Percentiles rank a stretch among this genome's conserved stretches.
phyloP scores from a whole-genome alignment of 2,329 filamentous ascomycete species.

The Colletotrichum melonis region DNA sequence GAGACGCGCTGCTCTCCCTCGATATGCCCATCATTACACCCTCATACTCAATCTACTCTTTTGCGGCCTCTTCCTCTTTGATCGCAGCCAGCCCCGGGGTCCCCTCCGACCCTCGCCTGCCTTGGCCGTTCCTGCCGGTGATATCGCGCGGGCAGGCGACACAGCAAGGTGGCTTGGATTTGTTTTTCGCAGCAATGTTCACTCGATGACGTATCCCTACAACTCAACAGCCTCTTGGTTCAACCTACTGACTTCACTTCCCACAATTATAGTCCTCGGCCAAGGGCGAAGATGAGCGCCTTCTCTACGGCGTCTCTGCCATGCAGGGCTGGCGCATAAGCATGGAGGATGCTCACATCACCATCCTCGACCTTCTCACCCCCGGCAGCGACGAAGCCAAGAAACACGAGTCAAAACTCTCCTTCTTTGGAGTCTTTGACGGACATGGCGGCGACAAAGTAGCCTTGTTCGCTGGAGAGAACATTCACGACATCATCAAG shows the following conservation, averaged over 20 bases:
- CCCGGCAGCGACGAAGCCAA: conserved; percentile 65
- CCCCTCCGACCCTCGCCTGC: conserved; percentile 2
- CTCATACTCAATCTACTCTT: neutral
- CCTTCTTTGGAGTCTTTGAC: conserved; percentile 98
- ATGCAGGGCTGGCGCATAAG: conserved; percentile 99
- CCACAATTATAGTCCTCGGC: conserved; percentile 76
- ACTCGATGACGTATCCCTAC: conserved; percentile 26
- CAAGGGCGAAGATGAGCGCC: conserved; percentile 90
- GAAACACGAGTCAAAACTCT: conserved; percentile 78
- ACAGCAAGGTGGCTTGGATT: conserved; percentile 5
- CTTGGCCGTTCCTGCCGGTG: neutral
- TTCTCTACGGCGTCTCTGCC: conserved; percentile 93
- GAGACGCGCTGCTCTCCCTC: neutral
- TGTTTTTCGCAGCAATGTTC: neutral
- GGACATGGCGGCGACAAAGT: conserved; percentile 98
- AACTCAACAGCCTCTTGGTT: neutral
- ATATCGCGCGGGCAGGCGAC: conserved; percentile 19
- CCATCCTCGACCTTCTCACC: conserved; percentile 86
- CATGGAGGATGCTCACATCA: conserved; percentile 97
- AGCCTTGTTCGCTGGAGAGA: conserved; percentile 89
- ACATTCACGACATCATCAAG: conserved; percentile 92
- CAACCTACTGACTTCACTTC: conserved; percentile 25
- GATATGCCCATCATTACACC: neutral
- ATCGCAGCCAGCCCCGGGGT: neutral
- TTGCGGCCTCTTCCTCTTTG: neutral